Base-by-base conservation (phyloP, 2,329 filamentous ascomycete species). In the Periglandula ipomoeae region DNA sequence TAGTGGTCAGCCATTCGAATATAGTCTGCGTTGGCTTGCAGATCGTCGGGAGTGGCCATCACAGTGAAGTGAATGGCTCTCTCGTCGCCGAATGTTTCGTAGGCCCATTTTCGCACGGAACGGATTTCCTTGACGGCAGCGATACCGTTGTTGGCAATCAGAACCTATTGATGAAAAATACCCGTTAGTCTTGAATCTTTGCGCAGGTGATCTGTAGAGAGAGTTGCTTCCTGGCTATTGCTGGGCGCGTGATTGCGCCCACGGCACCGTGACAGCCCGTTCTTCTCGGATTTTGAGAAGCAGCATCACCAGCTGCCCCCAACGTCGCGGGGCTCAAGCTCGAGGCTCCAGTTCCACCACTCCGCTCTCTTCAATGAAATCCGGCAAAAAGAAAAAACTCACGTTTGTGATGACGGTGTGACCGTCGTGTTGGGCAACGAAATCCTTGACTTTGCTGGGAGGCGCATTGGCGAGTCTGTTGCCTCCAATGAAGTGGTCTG, bases 1-100 rank as follows among this genome's bases (percentile, higher is more conserved):
- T 98, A 98, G 78, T 96, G 89, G 72, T 98, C 93, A 30, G 93
- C 93, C 93, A 98, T 97, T 67, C 93, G 83, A 67, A 98, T 98
- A 74, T 98, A 98, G 72, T 98, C 93, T 58, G 93, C 93, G 69
- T 98, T 98, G 66, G 93, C 93, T 67, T 85, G 82, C 65, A 98
- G 71, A 84, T 98, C 93, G 73, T 98, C 93, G 44, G 93, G 93
- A 35, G 93, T 98, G 59, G 93, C 93, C 93, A 98, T 98, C 66
- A 98, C 93, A 55, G 93, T 98, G 74, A 98, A 98, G 67, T 97
- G 90, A 65, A 98, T 96, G 61, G 91, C 93, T 64, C 87, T 82
- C 76, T 98, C 93, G 72, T 98, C 90, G 73, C 93, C 91, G 66
- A 98, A 98, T 7, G 88, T 95, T 74, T 98, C 93, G 82, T 98